These are phyloP conservation scores for Mucor indicus DNA, from an alignment of 371 early-diverging fungal species.

Conservation along the genomic window DNA sequence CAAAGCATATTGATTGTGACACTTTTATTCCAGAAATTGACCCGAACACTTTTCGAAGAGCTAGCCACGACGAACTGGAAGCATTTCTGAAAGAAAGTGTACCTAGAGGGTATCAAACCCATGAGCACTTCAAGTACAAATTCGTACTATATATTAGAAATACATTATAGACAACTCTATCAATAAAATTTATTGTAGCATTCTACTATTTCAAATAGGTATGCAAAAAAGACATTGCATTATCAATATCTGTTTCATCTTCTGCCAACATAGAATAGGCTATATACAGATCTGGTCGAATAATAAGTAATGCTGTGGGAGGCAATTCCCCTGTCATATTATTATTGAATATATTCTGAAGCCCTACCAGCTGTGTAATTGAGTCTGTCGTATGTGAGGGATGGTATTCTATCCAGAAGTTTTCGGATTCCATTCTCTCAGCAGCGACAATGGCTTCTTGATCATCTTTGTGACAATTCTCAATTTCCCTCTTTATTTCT, in stretches of 20 bases:
- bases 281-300: constrained; percentile 12
- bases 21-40: constrained; percentile 66
- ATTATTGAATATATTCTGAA: not conserved
- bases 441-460: too few relatives aligned
- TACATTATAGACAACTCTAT: not conserved
- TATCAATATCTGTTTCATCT: not conserved
- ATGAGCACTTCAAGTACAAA: constrained; percentile 44
- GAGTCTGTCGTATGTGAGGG: not conserved
- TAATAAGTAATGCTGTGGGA: constrained; percentile 5
- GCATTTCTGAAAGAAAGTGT: constrained; percentile 37
- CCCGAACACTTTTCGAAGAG: constrained; percentile 23
- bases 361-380: not conserved
- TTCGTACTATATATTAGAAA: constrained; percentile 36
- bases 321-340: not conserved
- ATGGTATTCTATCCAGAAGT: not conserved
- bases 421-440: not conserved
- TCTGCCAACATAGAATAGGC: not conserved
- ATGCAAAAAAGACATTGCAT: too few relatives aligned
- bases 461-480: too few relatives aligned
- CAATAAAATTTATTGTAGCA: not conserved
- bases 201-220: too few relatives aligned
- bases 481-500: not conserved
- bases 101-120: constrained; percentile 44
- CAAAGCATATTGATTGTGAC: constrained; percentile 55
- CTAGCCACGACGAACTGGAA: constrained; percentile 39